Conservation (phyloP, 129 eudicot genomes). For the Solidago caesia region DNA sequence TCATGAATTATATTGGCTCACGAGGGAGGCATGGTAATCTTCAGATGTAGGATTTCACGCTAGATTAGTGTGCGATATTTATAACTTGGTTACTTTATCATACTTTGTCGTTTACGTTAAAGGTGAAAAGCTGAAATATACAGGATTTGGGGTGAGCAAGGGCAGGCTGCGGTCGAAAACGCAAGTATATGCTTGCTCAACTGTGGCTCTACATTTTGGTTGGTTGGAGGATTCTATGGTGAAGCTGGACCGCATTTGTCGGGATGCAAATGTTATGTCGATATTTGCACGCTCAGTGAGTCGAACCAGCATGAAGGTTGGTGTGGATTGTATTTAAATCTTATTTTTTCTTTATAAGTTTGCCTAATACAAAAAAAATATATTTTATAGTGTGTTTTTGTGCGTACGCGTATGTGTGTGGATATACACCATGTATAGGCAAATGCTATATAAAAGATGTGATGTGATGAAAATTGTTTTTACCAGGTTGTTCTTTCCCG, state of each 20-base stretch:
- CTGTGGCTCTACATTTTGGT: conserved; percentile 91
- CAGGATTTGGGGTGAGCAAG: conserved; percentile 99
- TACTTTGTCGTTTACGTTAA: background rate
- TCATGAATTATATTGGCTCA: too few relatives aligned
- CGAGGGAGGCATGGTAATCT: background rate
- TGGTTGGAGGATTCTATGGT: conserved; percentile 87
- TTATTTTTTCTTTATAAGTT: too few relatives aligned
- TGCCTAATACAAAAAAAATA: too few relatives aligned
- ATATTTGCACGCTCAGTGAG: conserved; percentile 89
- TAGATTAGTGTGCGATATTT: background rate
- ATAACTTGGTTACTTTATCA: background rate
- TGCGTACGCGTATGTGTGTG: too few relatives aligned
- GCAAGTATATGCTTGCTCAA: conserved; percentile 93
- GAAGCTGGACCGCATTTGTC: conserved; percentile 86
- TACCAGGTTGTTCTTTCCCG: too few relatives aligned
- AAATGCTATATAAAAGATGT: too few relatives aligned
- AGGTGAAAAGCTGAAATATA: conserved; percentile 2
- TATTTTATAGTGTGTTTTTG: too few relatives aligned
- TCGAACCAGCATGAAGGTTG: too few relatives aligned
- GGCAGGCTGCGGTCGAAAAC: conserved; percentile 92
- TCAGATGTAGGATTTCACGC: background rate
- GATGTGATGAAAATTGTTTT: too few relatives aligned
- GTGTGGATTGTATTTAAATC: too few relatives aligned
- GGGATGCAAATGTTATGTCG: conserved; percentile 74
- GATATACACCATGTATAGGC: too few relatives aligned